Evolutionary conservation across 768 basidiomycete genomes (phyloP), one percentile per base, ranked within the genome.

Genomic region (Lentinula guzmanii): DNA sequence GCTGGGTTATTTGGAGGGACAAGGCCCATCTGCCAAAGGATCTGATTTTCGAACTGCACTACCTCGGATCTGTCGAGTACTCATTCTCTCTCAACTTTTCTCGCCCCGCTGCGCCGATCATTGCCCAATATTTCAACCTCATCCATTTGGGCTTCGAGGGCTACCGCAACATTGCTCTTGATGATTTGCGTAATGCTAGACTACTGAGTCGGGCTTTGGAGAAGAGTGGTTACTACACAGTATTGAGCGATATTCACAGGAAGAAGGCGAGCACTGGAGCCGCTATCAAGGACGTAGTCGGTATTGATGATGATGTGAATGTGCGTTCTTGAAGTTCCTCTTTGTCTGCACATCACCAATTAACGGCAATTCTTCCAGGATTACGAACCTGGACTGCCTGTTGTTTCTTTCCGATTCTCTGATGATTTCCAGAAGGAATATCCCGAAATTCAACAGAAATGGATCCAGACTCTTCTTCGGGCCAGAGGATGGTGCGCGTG

Each of bases 1-100:
- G 89, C 11, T 89, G 86, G 85, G 76, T 86, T 24, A 69, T 90
- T 61, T 89, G 86, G 85, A 76, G 86, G 48, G 81, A 85, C 69
- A 81, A 86, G 68, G 75, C 75, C 33, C 80, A 80, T 65, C 79
- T 91, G 1, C 88, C 86, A 3, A 86, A 89, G 65, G 81, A 89
- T 37, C 78, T 91, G 61, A 84, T 91, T 52, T 90, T 91, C 65
- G 86, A 89, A 73, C 77, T 88, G 15, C 85, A 80, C 65, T 79
- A 82, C 65, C 73, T 80, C 52, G 81, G 79, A 35, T 79, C 82
- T 16, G 79, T 82, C 16, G 83, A 96, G 71, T 56, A 94, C 71
- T 89, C 89, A 1, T 89, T 86, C 71, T 85, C 84, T 5, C 75
- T 86, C 65, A 85, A 85, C 66, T 85, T 86, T 67, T 84, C 82